Conservation (phyloP, 2,329 filamentous ascomycete species). For the Colletotrichum costaricense region DNA sequence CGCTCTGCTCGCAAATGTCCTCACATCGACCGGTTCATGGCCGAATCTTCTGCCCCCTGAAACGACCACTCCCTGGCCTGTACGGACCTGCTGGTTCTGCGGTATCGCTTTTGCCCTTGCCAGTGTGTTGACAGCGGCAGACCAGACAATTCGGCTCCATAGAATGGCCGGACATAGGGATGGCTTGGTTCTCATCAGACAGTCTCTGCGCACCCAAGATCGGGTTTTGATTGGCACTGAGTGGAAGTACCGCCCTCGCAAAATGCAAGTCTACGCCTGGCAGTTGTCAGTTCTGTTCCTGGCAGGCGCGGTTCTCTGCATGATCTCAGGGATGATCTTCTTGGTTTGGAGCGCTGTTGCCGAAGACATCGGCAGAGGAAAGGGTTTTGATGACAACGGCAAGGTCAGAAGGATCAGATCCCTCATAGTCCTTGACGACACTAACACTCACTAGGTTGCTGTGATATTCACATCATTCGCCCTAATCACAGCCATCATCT, state of each 20-base stretch:
- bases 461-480: slow-evolving; percentile 1
- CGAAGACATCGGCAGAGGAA: background rate
- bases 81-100: slow-evolving; percentile 54
- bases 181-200: slow-evolving; percentile 47
- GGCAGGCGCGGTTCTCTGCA: slow-evolving; percentile 36
- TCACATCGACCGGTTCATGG: slow-evolving; percentile 57
- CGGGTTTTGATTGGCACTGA: background rate
- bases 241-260: slow-evolving; percentile 22
- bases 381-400: slow-evolving; percentile 2
- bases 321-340: slow-evolving; percentile 37
- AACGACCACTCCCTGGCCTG: slow-evolving; percentile 50
- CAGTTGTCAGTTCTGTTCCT: slow-evolving; percentile 38
- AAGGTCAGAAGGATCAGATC: background rate
- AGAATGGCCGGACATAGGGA: slow-evolving; percentile 53
- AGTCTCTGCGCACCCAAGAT: slow-evolving; percentile 22
- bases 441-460: background rate
- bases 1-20: slow-evolving; percentile 19
- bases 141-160: slow-evolving; percentile 55
- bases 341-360: slow-evolving; percentile 37
- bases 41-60: slow-evolving; percentile 51
- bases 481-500: background rate
- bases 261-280: slow-evolving; percentile 39
- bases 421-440: background rate
- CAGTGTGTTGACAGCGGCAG: slow-evolving; percentile 56
- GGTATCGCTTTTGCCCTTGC: slow-evolving; percentile 61